A percentile compares a stretch with the other conserved stretches of the same genome.
phyloP scores from a whole-genome alignment of 2,329 filamentous ascomycete genomes.

The Fusarium burgessii region DNA sequence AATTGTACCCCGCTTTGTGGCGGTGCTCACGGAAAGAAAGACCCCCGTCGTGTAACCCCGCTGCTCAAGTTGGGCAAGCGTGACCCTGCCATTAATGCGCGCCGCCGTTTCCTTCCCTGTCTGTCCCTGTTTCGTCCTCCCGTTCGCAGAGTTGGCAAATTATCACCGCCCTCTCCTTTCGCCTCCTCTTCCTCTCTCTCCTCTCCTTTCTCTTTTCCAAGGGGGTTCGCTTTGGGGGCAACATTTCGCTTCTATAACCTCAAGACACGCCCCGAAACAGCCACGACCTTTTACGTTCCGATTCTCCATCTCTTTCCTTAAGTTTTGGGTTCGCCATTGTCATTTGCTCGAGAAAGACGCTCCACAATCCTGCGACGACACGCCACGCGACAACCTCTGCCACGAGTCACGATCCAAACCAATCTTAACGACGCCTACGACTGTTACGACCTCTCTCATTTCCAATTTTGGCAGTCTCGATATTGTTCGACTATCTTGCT shows the following conservation, averaged over 20 bases:
- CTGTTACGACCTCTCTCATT: slow-evolving; percentile 44
- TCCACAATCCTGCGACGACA: slow-evolving; percentile 42
- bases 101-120: slow-evolving; percentile 28
- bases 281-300: slow-evolving; percentile 13
- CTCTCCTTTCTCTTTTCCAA: slow-evolving; percentile 23
- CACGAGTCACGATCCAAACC: slow-evolving; percentile 37
- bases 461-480: slow-evolving; percentile 12
- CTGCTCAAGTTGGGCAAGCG: slow-evolving; percentile 38
- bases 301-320: slow-evolving; percentile 20
- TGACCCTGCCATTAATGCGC: slow-evolving; percentile 40
- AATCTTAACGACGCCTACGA: slow-evolving; percentile 47
- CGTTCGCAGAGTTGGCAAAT: slow-evolving; percentile 32
- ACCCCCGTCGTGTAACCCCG: slow-evolving; percentile 37
- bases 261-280: slow-evolving; percentile 32
- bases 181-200: slow-evolving; percentile 18
- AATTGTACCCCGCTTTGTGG: slow-evolving; percentile 45
- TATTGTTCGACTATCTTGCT: slow-evolving; percentile 1
- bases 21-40: slow-evolving; percentile 36
- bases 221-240: slow-evolving; percentile 35
- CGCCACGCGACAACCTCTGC: slow-evolving; percentile 37
- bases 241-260: slow-evolving; percentile 31
- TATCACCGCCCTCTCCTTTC: slow-evolving; percentile 35
- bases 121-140: slow-evolving; percentile 11
- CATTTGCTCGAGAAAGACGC: slow-evolving; percentile 26
- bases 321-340: slow-evolving; percentile 20